Evolutionary conservation across 2,329 filamentous ascomycete species (phyloP).

Genomic region (Trichoderma atrobrunneum): DNA sequence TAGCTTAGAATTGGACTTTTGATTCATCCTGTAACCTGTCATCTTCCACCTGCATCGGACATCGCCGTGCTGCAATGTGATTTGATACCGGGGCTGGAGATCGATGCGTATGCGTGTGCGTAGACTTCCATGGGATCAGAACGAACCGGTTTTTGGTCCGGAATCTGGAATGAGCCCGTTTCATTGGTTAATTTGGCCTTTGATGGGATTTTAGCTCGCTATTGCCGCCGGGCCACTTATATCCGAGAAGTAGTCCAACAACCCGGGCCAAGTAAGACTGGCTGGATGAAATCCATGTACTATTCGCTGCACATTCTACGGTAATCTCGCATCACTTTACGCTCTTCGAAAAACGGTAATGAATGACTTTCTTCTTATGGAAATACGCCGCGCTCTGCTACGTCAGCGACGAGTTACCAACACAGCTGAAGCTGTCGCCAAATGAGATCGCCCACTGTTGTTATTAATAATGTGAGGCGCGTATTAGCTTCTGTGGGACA

Average conservation of each 20-base stretch:
- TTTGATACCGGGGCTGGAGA: background rate
- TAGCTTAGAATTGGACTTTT: background rate
- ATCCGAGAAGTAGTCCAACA: background rate
- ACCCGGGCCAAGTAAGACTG: background rate
- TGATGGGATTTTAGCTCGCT: background rate
- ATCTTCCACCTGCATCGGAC: background rate
- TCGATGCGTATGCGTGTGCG: background rate
- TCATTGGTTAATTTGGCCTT: background rate
- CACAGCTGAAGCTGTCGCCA: background rate
- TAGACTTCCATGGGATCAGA: background rate
- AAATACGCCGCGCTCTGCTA: background rate
- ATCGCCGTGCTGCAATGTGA: background rate
- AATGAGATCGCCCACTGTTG: background rate
- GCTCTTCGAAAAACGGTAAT: background rate
- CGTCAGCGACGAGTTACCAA: background rate
- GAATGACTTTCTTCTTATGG: background rate
- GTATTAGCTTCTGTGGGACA: background rate
- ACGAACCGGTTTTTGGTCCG: background rate
- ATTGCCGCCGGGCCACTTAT: slow-evolving; percentile 12
- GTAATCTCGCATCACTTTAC: background rate
- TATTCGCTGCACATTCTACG: background rate
- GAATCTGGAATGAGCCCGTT: background rate
- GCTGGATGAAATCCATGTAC: background rate
- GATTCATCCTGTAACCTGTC: background rate
- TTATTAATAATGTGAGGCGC: slow-evolving; percentile 11